Base-by-base conservation (phyloP, 2,329 filamentous ascomycete species). In the Arthrobotrys pseudoclavata region DNA sequence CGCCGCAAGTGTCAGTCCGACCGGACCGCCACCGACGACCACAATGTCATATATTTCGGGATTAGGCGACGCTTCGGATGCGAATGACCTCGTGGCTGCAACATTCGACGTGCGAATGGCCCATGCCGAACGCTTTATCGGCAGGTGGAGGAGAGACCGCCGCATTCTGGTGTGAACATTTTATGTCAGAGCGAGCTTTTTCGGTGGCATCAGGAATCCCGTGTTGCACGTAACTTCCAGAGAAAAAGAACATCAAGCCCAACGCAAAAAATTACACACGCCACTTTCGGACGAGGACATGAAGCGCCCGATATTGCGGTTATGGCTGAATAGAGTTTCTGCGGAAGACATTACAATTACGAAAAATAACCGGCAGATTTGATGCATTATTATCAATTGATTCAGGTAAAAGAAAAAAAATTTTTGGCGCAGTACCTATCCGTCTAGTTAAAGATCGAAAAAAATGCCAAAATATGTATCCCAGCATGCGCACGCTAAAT, bases 1-100 rank as follows among this genome's bases (percentile, higher is more conserved):
- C 76, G 92, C 89, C 69, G 94, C 85, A 34, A 96, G 88, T 82
- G 93, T 96, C 72, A 99, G 87, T 69, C 95, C 95, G 52, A 94
- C 94, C 24, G 94, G 94, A 4, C 94, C 94, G 79, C 94, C 94
- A 78, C 94, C 94, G 67, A 97, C 91, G 82, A 93, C 96, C 79
- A 97, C 93, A 34, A 97, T 91, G 88, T 97, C 94, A 86, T 96
- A 97, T 81, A 97, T 90, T 80, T 96, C 75, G 31, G 75, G 69
- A 48, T 61, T 74, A 22, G 75, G 63, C 31, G 74, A 71, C 10
- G 74, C 60, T 40, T 77, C 61, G 31, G 74, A 71, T 34, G 67
- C 74, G 45, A 67, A 71, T 1, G 67, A 68, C 34, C 74, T 70
- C 20, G 37, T 45, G 18, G 67, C 22, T 18, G 67, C 45, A 13